phyloP scores from a whole-genome alignment of 768 basidiomycete genomes.

The Lentinula lateritia region DNA sequence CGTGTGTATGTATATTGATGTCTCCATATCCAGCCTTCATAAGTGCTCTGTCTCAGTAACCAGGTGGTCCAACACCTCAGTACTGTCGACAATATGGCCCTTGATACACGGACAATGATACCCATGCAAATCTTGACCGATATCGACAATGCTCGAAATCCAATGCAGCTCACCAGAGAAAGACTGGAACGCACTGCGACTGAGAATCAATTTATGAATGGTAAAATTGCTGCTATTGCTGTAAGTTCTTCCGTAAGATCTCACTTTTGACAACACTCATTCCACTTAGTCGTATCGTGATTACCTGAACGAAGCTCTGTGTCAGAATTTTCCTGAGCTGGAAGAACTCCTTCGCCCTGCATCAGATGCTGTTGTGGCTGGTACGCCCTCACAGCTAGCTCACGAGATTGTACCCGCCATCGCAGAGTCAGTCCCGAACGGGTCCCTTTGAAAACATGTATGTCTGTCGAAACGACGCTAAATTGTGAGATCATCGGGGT shows the following conservation, averaged over 20 bases:
- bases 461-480: too few species aligned
- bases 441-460: neutral
- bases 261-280: neutral
- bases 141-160: slow-evolving; percentile 76
- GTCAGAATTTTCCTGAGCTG: slow-evolving; percentile 54
- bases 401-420: neutral
- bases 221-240: slow-evolving; percentile 74
- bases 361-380: neutral
- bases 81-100: slow-evolving; percentile 64
- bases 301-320: slow-evolving; percentile 63
- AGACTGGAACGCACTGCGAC: slow-evolving; percentile 78
- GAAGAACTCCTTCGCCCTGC: neutral
- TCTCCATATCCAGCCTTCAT: neutral
- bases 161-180: slow-evolving; percentile 77
- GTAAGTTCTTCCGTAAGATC: slow-evolving; percentile 31
- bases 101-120: slow-evolving; percentile 55
- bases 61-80: slow-evolving; percentile 66
- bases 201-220: slow-evolving; percentile 91
- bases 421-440: neutral
- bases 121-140: slow-evolving; percentile 74
- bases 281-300: slow-evolving; percentile 60
- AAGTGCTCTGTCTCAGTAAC: slow-evolving; percentile 40
- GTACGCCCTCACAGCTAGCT: neutral
- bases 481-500: too few species aligned
- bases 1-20: slow-evolving; percentile 49